Evolutionary conservation across 2,329 filamentous ascomycete species (phyloP).

Genomic region (Colletotrichum aenigma): DNA sequence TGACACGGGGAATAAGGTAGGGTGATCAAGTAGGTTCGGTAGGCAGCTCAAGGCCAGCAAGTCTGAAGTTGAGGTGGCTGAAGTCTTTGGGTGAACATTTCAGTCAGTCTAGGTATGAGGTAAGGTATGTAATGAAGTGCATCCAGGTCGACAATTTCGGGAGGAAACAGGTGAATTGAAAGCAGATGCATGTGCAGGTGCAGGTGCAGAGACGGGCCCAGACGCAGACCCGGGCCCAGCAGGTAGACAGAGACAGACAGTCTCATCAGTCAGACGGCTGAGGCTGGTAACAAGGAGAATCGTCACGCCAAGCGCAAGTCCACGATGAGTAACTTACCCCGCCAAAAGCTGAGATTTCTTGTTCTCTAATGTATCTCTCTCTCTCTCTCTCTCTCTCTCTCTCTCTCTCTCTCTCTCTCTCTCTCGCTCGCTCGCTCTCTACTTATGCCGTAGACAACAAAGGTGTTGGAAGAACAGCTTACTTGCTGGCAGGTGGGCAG

Average conservation of each 20-base stretch:
- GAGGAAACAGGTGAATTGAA: not conserved
- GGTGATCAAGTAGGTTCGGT: not conserved
- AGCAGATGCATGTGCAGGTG: not conserved
- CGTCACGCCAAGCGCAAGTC: not conserved
- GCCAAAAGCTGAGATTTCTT: not conserved
- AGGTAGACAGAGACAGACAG: not conserved
- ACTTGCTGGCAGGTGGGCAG: not conserved
- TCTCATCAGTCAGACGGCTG: not conserved
- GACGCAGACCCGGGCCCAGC: not conserved
- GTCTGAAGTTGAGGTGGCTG: not conserved
- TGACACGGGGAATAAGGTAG: not conserved
- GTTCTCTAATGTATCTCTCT: not conserved
- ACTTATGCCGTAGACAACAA: not conserved
- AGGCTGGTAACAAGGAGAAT: not conserved
- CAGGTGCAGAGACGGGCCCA: not conserved
- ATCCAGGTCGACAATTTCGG: not conserved
- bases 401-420: not conserved
- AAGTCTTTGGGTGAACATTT: not conserved
- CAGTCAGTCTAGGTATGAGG: not conserved
- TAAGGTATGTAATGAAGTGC: not conserved
- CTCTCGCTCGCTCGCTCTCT: not conserved
- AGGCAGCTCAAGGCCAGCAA: not conserved
- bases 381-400: not conserved
- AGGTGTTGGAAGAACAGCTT: not conserved
- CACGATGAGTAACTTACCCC: not conserved